phyloP scores from a whole-genome alignment of 2,329 filamentous ascomycete species.

The Aspergillus awamori region DNA sequence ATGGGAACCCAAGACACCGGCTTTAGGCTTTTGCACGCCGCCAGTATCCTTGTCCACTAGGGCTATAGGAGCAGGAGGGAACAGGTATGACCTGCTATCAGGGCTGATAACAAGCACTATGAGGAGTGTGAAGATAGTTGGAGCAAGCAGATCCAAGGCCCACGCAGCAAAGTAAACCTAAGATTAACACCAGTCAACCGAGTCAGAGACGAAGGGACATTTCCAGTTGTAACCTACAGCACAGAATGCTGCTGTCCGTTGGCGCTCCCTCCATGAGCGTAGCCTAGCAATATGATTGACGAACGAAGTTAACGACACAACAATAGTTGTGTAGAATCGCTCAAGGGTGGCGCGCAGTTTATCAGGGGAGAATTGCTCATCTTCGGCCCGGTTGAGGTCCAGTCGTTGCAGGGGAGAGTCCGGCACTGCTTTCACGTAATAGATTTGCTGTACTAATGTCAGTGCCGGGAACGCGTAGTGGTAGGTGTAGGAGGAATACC shows the following conservation, averaged over 20 bases:
- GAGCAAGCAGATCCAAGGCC: conserved; percentile 71
- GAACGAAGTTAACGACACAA: conserved; percentile 66
- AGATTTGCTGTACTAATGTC: conserved; percentile 56
- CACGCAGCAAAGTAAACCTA: conserved; percentile 67
- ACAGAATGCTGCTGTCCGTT: conserved; percentile 69
- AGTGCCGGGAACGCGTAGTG: neutral
- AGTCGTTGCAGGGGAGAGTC: conserved; percentile 66
- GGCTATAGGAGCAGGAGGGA: conserved; percentile 76
- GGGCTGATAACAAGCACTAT: conserved; percentile 70
- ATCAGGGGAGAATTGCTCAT: conserved; percentile 83
- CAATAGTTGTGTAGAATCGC: conserved; percentile 77
- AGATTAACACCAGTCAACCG: neutral
- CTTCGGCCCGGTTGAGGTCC: conserved; percentile 78
- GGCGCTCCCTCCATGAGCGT: conserved; percentile 75
- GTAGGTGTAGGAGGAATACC: conserved; percentile 38
- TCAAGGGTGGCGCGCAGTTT: conserved; percentile 79
- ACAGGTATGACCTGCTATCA: conserved; percentile 63
- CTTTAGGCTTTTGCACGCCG: conserved; percentile 74
- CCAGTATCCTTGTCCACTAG: conserved; percentile 71
- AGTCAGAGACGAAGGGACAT: neutral
- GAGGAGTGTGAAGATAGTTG: conserved; percentile 60
- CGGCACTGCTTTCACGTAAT: conserved; percentile 70
- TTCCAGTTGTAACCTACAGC: conserved; percentile 41
- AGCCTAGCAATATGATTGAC: conserved; percentile 76
- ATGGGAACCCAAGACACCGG: conserved; percentile 73